Percentiles rank a stretch among this genome's conserved stretches.
phyloP scores from a whole-genome alignment of 768 basidiomycete species.

The Tulasnella calospora region DNA sequence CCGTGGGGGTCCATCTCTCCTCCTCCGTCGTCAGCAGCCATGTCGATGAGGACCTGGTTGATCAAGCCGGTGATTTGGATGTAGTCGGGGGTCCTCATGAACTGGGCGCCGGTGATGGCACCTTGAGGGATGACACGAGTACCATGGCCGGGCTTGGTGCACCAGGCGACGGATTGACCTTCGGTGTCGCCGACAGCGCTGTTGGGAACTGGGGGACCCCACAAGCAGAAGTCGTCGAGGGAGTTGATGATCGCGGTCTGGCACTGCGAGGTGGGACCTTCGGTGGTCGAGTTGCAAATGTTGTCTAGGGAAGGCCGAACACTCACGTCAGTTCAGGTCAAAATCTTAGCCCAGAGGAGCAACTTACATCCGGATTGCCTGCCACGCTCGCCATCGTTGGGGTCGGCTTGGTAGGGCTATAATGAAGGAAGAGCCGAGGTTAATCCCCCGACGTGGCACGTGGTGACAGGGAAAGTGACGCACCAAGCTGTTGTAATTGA shows the following conservation, averaged over 20 bases:
- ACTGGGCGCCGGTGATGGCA: conserved; percentile 60
- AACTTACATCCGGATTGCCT: conserved; percentile 48
- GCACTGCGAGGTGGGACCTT: conserved; percentile 57
- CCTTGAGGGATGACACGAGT: conserved; percentile 33
- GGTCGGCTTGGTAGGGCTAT: conserved; percentile 36
- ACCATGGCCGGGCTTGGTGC: conserved; percentile 32
- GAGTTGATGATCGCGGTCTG: conserved; percentile 67
- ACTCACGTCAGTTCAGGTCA: background rate
- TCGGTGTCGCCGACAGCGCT: conserved; percentile 38
- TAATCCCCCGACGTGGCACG: background rate
- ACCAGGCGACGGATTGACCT: conserved; percentile 40
- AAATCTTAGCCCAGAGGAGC: background rate
- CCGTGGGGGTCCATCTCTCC: conserved; percentile 35
- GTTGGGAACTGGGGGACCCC: conserved; percentile 29
- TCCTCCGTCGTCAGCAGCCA: conserved; percentile 38
- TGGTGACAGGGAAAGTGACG: background rate
- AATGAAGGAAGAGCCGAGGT: background rate
- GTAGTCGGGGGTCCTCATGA: conserved; percentile 69
- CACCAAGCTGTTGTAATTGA: conserved; percentile 17
- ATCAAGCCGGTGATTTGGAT: conserved; percentile 61
- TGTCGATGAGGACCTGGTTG: conserved; percentile 43
- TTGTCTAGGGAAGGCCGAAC: conserved; percentile 40
- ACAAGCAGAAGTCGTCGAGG: conserved; percentile 37
- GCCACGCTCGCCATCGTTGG: conserved; percentile 45
- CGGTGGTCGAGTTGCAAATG: conserved; percentile 60